phyloP scores from a whole-genome alignment of 192 early-diverging fungal genomes.

The Lobulomyces angularis region DNA sequence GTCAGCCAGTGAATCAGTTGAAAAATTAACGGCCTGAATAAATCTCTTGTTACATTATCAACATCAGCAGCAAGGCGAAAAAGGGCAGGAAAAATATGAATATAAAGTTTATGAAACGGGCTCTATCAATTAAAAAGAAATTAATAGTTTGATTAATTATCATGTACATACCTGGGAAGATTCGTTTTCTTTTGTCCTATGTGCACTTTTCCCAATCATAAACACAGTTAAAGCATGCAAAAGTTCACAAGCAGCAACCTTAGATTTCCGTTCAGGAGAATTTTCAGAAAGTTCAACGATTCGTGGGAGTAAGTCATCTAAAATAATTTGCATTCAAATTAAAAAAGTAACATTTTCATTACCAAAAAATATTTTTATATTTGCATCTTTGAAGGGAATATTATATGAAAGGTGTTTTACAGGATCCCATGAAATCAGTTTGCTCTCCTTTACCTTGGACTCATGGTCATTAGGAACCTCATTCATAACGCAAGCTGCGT shows the following conservation, averaged over 20 bases:
- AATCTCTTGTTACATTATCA: constrained; percentile 54
- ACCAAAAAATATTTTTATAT: constrained; percentile 55
- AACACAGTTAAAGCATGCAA: constrained; percentile 57
- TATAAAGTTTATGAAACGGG: constrained; percentile 50
- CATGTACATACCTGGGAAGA: constrained; percentile 15
- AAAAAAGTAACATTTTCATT: constrained; percentile 10
- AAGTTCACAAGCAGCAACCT: constrained; percentile 60
- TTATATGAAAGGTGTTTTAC: constrained; percentile 40
- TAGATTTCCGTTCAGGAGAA: constrained; percentile 61
- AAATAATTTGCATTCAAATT: constrained; percentile 4
- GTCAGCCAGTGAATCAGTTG: constrained; percentile 76
- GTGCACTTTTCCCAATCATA: constrained; percentile 61
- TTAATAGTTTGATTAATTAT: constrained; percentile 1
- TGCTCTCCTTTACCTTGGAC: background rate
- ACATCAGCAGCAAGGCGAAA: constrained; percentile 57
- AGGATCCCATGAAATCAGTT: constrained; percentile 56
- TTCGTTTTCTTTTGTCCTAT: constrained; percentile 28
- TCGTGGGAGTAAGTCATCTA: constrained; percentile 64
- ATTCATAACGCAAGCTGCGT: constrained; percentile 26
- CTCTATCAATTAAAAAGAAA: constrained; percentile 17
- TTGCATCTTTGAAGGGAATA: constrained; percentile 57
- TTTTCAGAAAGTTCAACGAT: constrained; percentile 63
- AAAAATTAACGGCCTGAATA: constrained; percentile 48
- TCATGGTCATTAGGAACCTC: constrained; percentile 1
- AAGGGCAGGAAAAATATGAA: constrained; percentile 55